phyloP scores from a whole-genome alignment of 2,329 filamentous ascomycete genomes.

The Penicillium sp. region DNA sequence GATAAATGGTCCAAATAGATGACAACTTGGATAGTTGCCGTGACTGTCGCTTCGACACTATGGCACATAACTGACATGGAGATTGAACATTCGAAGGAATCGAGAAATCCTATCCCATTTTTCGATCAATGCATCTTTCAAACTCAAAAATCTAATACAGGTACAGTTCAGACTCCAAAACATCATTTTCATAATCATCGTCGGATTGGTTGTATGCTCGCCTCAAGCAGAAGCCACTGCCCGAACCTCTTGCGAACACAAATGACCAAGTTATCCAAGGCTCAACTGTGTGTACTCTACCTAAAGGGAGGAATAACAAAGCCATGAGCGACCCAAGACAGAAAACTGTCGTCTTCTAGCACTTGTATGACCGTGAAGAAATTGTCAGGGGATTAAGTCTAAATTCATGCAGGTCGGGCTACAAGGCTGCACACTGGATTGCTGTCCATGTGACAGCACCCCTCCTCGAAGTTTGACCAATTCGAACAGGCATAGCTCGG shows the following conservation, averaged over 20 bases:
- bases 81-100: background rate
- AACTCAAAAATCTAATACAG: background rate
- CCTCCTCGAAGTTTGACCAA: background rate
- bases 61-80: background rate
- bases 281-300: background rate
- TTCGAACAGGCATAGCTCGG: background rate
- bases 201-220: background rate
- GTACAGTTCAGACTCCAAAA: background rate
- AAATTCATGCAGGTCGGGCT: background rate
- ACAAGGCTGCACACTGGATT: background rate
- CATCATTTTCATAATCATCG: background rate
- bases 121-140: too few relatives aligned
- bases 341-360: background rate
- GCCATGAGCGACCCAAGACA: background rate
- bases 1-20: too few relatives aligned
- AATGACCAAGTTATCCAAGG: background rate
- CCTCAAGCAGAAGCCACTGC: background rate
- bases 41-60: background rate
- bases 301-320: background rate
- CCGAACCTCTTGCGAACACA: background rate
- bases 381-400: background rate
- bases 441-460: background rate
- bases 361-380: background rate
- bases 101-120: too few relatives aligned
- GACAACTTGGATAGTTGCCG: too few relatives aligned